Evolutionary conservation across 768 basidiomycete species (phyloP).

Genomic region (Auriscalpium vulgare): DNA sequence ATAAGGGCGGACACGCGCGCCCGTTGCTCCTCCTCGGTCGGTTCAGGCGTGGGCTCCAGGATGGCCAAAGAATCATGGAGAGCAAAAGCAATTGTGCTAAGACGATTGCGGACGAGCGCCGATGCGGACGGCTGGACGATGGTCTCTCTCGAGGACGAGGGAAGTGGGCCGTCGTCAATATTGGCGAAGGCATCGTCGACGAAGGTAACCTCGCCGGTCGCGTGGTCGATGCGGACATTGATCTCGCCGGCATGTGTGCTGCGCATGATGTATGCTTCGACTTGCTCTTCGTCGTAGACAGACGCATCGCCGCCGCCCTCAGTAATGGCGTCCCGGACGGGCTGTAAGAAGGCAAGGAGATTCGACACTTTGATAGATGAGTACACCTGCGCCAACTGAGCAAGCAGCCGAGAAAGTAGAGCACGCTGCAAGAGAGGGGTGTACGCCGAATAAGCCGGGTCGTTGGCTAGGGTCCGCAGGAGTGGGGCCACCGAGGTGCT

Average conservation of each 20-base stretch:
- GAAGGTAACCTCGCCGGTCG: constrained; percentile 77
- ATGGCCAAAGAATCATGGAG: constrained; percentile 63
- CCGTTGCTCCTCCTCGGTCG: constrained; percentile 48
- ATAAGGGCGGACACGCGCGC: constrained; percentile 53
- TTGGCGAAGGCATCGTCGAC: constrained; percentile 65
- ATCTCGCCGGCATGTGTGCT: constrained; percentile 85
- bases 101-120: constrained; percentile 68
- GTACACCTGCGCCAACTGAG: constrained; percentile 90
- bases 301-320: constrained; percentile 28
- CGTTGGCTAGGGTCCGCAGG: constrained; percentile 48
- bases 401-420: constrained; percentile 82
- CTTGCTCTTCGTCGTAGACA: constrained; percentile 61
- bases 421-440: constrained; percentile 87
- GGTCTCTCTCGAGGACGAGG: constrained; percentile 26
- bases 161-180: constrained; percentile 27
- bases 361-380: constrained; percentile 74
- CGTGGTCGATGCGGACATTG: constrained; percentile 81
- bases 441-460: constrained; percentile 68
- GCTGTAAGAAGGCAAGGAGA: constrained; percentile 71
- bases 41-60: constrained; percentile 38
- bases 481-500: constrained; percentile 74
- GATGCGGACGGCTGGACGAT: constrained; percentile 64
- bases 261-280: constrained; percentile 90
- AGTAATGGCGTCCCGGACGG: constrained; percentile 50
- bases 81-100: constrained; percentile 65